Base-by-base conservation (phyloP, 345 rosid genomes). In the Euclidium syriacum region DNA sequence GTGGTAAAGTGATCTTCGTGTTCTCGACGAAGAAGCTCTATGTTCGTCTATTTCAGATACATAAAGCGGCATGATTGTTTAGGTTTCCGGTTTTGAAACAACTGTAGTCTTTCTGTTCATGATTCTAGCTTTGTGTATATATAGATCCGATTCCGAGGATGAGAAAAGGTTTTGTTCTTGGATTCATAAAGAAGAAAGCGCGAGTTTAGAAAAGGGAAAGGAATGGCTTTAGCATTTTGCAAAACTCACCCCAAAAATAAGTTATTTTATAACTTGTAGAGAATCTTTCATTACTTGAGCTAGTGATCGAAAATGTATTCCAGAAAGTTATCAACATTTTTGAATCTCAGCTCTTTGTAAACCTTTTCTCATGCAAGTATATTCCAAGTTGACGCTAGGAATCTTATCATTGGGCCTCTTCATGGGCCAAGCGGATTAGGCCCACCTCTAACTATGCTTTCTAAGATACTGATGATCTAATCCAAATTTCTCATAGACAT, bases 181-280 rank as follows among this genome's bases (percentile, higher is more conserved):
- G 64, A 55, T 73, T 78, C 36, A 69, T 60, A 52, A 50, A 44
- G 54, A 72, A 77, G 79, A 65, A 80, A 72, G 14, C 7, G 20
- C 7, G 20, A 35, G 25, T 59, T 29, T 15, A 34, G 47, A 46
- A 17, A 73, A 80, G 58, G 80, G 65, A 59, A 75, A 77, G 75
- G 80, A 38, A 77, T 80, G 70, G 66, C 74, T 80, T 72, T 59
- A 41, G 72, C 58, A 73, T 58, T 19, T 67, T 50, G 52, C 43
- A 61, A 41, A 62, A n/a, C 22, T 67, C 59, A 62, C 6, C 49
- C 30, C 8, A 60, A n/a, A 6, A 26, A 29, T n/a, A 48, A 24
- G 30, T 2, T 17, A 34, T 14, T 42, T 10, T 24, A 33, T 15
- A 46, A 14, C 32, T 46, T 38, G 16, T 52, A 9, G 20, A 52